Conservation (phyloP, 2,329 filamentous ascomycete genomes). For the Diaporthe vaccinii region DNA sequence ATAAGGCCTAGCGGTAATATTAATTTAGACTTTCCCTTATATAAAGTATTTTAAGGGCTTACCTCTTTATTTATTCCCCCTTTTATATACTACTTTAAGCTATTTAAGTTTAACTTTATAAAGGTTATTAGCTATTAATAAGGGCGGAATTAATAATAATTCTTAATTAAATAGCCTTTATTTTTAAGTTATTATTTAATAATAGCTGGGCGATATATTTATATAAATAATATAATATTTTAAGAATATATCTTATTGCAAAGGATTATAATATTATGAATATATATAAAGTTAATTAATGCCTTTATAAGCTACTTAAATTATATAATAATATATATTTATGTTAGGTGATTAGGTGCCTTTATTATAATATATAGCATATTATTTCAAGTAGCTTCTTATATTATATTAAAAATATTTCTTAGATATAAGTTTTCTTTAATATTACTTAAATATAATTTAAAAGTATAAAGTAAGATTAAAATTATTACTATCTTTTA, state of each 20-base stretch:
- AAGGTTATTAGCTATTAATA: neutral
- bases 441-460: neutral
- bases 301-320: neutral
- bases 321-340: neutral
- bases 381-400: neutral
- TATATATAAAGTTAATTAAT: neutral
- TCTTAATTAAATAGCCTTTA: neutral
- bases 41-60: neutral
- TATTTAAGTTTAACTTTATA: neutral
- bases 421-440: neutral
- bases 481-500: neutral
- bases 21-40: no score
- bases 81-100: neutral
- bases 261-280: neutral
- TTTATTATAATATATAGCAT: neutral
- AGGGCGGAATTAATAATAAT: neutral
- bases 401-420: neutral
- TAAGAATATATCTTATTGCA: neutral
- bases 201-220: neutral
- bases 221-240: neutral
- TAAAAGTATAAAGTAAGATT: neutral
- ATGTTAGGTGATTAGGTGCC: neutral
- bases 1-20: no score
- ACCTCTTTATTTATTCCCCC: neutral
- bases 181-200: neutral